Base-by-base conservation (phyloP, 192 early-diverging fungal species). In the Obelidium mucronatum region DNA sequence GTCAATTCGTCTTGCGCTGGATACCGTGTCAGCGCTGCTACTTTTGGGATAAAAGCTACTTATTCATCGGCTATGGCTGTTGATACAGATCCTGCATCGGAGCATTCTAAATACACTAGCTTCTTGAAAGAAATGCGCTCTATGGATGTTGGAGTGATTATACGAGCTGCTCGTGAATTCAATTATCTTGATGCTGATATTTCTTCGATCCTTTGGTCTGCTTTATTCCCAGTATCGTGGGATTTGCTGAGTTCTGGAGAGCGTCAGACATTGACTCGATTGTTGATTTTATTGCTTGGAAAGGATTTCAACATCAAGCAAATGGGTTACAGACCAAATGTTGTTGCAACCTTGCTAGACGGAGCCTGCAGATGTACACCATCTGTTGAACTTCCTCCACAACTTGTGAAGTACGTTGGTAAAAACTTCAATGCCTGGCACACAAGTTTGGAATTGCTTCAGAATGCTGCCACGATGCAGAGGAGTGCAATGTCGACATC, bases 361-460 rank as follows among this genome's bases (percentile, higher is more conserved):
- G 95, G 93, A 54, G 90, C 97, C 68, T 90, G 91, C 58, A 85
- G 83, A 19, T 96, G 93, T 62, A 59, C 84, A 0, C 91, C 94
- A 1, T 36, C 84, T 3, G 91, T 95, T 30, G 89, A 90, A 39
- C 82, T 99, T 22, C 95, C 98, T 8, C 97, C 98, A 24, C 95
- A 97, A 75, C 88, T 99, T 35, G 84, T 99, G 0, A 94, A 93
- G 55, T 97, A 95, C 76, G 85, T 98, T 31, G 96, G 94, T n/a
- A 93, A 93, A 77, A 87, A 89, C 1, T 95, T 94, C 82, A 91
- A 96, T 69, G 95, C 96, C 0, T 98, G 96, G 96, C 92, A 98
- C 77, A 91, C 87, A 30, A 88, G 94, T 0, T 83, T 96, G 67
- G 90, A 94, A 59, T 79, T 97, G n/a, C 81, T 99, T 8, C 94